Evolutionary conservation across 2,329 filamentous ascomycete species (phyloP).

Genomic region (Dactylonectria macrodidyma): DNA sequence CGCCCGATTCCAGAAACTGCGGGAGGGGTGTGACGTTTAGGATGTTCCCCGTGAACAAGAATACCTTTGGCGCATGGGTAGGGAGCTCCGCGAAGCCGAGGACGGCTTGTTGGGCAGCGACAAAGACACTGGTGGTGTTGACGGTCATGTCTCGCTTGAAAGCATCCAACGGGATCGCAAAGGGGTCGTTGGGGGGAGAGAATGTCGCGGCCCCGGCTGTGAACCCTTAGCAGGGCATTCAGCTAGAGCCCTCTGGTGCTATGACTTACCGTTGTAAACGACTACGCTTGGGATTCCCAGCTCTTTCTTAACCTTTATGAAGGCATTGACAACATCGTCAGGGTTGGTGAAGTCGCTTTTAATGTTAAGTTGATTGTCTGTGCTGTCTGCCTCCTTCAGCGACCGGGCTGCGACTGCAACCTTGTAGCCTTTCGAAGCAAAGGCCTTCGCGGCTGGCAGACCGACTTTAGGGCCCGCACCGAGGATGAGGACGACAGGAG

Average conservation of each 20-base stretch:
- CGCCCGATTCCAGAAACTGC: slow-evolving; percentile 53
- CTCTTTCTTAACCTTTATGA: slow-evolving; percentile 33
- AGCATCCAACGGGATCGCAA: slow-evolving; percentile 29
- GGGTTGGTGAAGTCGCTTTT: slow-evolving; percentile 56
- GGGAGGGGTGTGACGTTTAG: slow-evolving; percentile 53
- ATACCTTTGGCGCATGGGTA: slow-evolving; percentile 51
- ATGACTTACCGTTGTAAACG: slow-evolving; percentile 41
- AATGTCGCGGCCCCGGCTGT: slow-evolving; percentile 26
- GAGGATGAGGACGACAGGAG: slow-evolving; percentile 42
- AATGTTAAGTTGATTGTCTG: slow-evolving; percentile 50
- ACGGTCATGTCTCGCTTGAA: slow-evolving; percentile 29
- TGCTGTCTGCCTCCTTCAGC: slow-evolving; percentile 39
- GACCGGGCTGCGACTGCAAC: slow-evolving; percentile 46
- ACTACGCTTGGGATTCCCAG: slow-evolving; percentile 44
- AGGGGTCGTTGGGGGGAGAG: slow-evolving; percentile 23
- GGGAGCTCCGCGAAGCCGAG: slow-evolving; percentile 47
- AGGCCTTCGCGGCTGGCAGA: slow-evolving; percentile 39
- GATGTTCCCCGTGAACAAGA: slow-evolving; percentile 62
- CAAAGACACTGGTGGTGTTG: slow-evolving; percentile 31
- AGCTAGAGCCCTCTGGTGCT: neutral
- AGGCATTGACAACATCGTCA: slow-evolving; percentile 30
- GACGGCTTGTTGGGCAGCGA: slow-evolving; percentile 36
- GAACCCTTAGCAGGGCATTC: neutral
- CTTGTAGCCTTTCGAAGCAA: slow-evolving; percentile 45
- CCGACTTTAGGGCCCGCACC: slow-evolving; percentile 47